phyloP scores from a whole-genome alignment of 345 rosid species.

The Hirschfeldia incana region DNA sequence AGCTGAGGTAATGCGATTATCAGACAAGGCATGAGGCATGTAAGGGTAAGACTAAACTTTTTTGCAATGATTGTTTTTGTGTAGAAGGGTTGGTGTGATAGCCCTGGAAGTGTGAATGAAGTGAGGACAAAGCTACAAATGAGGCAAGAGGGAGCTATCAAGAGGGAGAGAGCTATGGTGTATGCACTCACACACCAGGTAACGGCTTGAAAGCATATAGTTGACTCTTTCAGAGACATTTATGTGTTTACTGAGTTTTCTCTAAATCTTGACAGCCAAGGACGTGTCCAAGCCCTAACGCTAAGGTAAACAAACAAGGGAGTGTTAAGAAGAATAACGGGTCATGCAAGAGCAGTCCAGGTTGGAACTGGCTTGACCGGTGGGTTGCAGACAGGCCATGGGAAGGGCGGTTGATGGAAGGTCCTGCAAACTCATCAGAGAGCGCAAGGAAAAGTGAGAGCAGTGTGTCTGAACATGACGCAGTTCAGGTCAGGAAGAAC shows the following conservation, averaged over 20 bases:
- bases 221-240: background rate
- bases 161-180: conserved; percentile 91
- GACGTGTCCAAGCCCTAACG: conserved; percentile 57
- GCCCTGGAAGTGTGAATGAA: conserved; percentile 68
- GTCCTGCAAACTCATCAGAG: conserved; percentile 36
- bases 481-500: conserved; percentile 66
- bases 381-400: conserved; percentile 86
- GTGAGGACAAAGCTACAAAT: conserved; percentile 63
- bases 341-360: conserved; percentile 49
- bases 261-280: conserved; percentile 44
- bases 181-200: conserved; percentile 73
- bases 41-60: conserved; percentile 1
- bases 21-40: background rate
- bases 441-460: conserved; percentile 40
- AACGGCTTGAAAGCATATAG: conserved; percentile 13
- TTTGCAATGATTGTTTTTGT: conserved; percentile 17
- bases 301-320: conserved; percentile 47
- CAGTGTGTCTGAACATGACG: conserved; percentile 45
- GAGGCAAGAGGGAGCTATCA: conserved; percentile 80
- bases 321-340: conserved; percentile 45
- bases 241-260: conserved; percentile 6
- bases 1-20: conserved; percentile 59
- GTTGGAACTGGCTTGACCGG: conserved; percentile 74
- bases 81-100: conserved; percentile 81
- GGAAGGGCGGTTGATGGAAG: conserved; percentile 61